Percentiles rank a stretch among this genome's conserved stretches.
phyloP scores from a whole-genome alignment of 768 basidiomycete species.

The Kockovaella imperatae region DNA sequence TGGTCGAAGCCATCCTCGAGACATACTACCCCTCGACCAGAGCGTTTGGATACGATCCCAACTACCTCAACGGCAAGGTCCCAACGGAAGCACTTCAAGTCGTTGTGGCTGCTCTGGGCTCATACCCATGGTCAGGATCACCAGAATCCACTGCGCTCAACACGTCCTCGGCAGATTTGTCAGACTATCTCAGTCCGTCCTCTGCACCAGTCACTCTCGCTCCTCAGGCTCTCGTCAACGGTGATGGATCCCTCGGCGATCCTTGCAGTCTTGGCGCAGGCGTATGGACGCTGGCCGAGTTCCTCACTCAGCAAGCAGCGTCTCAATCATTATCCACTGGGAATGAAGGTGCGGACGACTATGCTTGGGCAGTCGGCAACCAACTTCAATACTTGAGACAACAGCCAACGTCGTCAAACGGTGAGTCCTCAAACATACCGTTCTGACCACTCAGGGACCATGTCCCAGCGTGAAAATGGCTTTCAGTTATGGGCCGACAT shows the following conservation, averaged over 20 bases:
- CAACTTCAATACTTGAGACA: slow-evolving; percentile 7
- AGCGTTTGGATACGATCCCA: slow-evolving; percentile 5
- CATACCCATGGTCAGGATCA: slow-evolving; percentile 9
- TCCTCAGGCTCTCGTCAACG: slow-evolving; percentile 6
- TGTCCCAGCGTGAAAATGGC: slow-evolving; percentile 11
- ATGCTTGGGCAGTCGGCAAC: slow-evolving; percentile 18
- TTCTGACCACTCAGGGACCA: slow-evolving; percentile 11
- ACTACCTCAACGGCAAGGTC: not conserved
- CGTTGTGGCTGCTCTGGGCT: not conserved
- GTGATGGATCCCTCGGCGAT: slow-evolving; percentile 14
- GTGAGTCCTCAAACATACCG: not conserved
- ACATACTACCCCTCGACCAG: slow-evolving; percentile 9
- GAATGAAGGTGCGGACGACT: slow-evolving; percentile 3
- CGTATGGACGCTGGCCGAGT: slow-evolving; percentile 7
- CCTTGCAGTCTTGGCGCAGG: slow-evolving; percentile 6
- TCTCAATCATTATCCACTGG: too few species aligned
- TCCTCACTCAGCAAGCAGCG: not conserved
- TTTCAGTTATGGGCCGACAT: slow-evolving; percentile 15
- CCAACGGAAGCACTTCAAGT: not conserved
- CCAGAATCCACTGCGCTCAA: too few species aligned
- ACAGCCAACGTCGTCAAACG: not conserved
- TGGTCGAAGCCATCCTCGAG: slow-evolving; percentile 8
- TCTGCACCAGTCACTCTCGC: slow-evolving; percentile 1
- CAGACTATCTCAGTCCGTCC: not conserved
- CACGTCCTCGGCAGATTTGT: too few species aligned